phyloP scores from a whole-genome alignment of 2,329 filamentous ascomycete genomes.

The Cercospora zeina region DNA sequence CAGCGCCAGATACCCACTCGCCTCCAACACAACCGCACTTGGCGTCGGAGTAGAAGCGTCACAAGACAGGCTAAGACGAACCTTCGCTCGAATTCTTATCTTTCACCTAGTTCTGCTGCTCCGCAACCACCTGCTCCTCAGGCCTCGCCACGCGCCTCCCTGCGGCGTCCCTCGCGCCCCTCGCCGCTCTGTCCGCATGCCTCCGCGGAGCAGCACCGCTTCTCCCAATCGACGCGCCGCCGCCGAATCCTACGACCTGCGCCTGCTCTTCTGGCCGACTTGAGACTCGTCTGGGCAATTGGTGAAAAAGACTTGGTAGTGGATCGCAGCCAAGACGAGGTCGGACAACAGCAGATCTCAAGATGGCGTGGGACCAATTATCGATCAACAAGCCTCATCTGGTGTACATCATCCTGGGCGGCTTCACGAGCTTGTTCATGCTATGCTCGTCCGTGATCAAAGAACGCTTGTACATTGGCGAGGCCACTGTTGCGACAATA shows the following conservation, averaged over 20 bases:
- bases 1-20: slow-evolving; percentile 14
- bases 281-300: slow-evolving; percentile 1
- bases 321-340: not conserved
- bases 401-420: slow-evolving; percentile 97
- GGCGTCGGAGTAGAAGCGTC: slow-evolving; percentile 12
- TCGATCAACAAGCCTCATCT: slow-evolving; percentile 91
- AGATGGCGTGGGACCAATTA: slow-evolving; percentile 77
- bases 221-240: slow-evolving; percentile 21
- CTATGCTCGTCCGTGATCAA: slow-evolving; percentile 97
- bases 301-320: not conserved
- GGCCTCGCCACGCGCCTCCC: slow-evolving; percentile 29
- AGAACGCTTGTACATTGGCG: slow-evolving; percentile 96
- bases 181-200: slow-evolving; percentile 29
- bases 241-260: slow-evolving; percentile 26
- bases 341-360: slow-evolving; percentile 16
- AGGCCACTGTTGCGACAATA: slow-evolving; percentile 89
- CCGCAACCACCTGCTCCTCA: not conserved
- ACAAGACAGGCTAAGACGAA: slow-evolving; percentile 20
- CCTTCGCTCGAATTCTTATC: slow-evolving; percentile 20
- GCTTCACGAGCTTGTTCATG: slow-evolving; percentile 98
- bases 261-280: slow-evolving; percentile 17
- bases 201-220: slow-evolving; percentile 14
- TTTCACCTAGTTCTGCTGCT: not conserved
- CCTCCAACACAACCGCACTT: slow-evolving; percentile 19
- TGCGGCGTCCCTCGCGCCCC: slow-evolving; percentile 42